Percentiles rank a stretch among this genome's conserved stretches.
These are phyloP conservation scores for Entophlyctis luteolus DNA, from an alignment of 192 early-diverging fungal species.

Conservation along the genomic window DNA sequence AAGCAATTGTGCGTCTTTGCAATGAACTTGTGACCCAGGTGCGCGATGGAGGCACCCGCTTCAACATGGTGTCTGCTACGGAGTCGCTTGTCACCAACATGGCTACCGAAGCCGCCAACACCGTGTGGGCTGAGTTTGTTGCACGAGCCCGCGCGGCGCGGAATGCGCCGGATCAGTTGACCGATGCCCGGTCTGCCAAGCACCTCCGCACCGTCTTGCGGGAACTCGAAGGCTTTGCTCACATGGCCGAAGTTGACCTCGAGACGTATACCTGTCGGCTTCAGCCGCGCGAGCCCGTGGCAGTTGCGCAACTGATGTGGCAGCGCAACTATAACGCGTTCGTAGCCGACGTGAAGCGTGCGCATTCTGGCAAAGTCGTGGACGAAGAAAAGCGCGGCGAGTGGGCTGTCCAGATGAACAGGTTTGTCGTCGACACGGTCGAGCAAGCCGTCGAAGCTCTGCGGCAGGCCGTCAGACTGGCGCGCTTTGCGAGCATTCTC, in stretches of 20 bases:
- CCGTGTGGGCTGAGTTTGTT: constrained; percentile 49
- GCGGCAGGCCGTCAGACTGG: constrained; percentile 47
- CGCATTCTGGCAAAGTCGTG: constrained; percentile 30
- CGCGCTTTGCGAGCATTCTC: constrained; percentile 45
- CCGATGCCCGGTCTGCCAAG: constrained; percentile 32
- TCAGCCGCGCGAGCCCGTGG: constrained; percentile 43
- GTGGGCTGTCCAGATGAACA: constrained; percentile 47
- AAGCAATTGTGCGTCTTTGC: constrained; percentile 42
- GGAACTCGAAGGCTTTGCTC: constrained; percentile 49
- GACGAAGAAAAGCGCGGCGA: constrained; percentile 38
- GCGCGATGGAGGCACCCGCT: constrained; percentile 48
- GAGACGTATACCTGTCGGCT: constrained; percentile 45
- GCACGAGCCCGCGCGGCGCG: constrained; percentile 32
- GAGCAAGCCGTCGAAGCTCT: constrained; percentile 45
- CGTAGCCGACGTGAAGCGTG: constrained; percentile 40
- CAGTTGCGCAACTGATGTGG: constrained; percentile 42
- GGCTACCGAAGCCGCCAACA: constrained; percentile 54
- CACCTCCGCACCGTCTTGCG: constrained; percentile 49
- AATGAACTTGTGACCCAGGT: constrained; percentile 48
- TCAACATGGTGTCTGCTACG: constrained; percentile 56
- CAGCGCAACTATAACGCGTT: constrained; percentile 50
- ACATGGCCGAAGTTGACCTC: constrained; percentile 41
- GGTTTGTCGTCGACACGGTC: constrained; percentile 44
- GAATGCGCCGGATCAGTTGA: constrained; percentile 49
- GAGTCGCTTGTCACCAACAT: constrained; percentile 56